These are phyloP conservation scores for Pseudogymnoascus sp. DNA, from an alignment of 2,329 filamentous ascomycete genomes.

Conservation along the genomic window DNA sequence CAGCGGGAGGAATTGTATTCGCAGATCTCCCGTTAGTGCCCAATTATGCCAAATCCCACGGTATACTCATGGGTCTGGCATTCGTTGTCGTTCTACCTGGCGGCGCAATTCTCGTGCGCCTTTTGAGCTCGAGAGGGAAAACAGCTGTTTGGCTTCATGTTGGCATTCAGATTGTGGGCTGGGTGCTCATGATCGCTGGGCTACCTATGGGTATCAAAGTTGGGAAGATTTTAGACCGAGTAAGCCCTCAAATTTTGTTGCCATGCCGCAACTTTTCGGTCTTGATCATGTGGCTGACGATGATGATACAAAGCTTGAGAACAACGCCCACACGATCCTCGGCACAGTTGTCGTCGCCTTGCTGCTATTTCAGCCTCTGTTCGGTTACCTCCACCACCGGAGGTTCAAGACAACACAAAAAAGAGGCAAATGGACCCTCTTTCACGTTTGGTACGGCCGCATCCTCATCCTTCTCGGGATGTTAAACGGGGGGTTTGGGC, in stretches of 20 bases:
- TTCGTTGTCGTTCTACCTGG: slow-evolving; percentile 52
- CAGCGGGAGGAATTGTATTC: background rate
- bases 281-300: slow-evolving; percentile 36
- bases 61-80: slow-evolving; percentile 51
- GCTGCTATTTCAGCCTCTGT: slow-evolving; percentile 47
- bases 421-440: slow-evolving; percentile 44
- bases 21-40: background rate
- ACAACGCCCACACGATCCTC: slow-evolving; percentile 40
- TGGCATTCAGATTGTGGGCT: slow-evolving; percentile 44
- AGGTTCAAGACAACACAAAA: slow-evolving; percentile 39
- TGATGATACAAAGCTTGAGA: slow-evolving; percentile 40
- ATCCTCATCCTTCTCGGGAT: slow-evolving; percentile 48
- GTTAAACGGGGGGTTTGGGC: slow-evolving; percentile 55
- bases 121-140: slow-evolving; percentile 38
- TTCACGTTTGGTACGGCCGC: slow-evolving; percentile 56
- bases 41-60: slow-evolving; percentile 35
- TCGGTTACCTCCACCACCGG: slow-evolving; percentile 50
- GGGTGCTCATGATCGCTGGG: slow-evolving; percentile 50
- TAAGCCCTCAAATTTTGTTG: slow-evolving; percentile 28
- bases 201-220: slow-evolving; percentile 48
- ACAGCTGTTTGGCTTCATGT: slow-evolving; percentile 39
- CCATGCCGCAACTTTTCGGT: background rate
- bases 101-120: slow-evolving; percentile 51
- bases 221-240: slow-evolving; percentile 33
- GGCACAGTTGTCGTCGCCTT: slow-evolving; percentile 46